Evolutionary conservation across 176 grass and related monocot species (phyloP).

Genomic region (Oryza meyeriana): DNA sequence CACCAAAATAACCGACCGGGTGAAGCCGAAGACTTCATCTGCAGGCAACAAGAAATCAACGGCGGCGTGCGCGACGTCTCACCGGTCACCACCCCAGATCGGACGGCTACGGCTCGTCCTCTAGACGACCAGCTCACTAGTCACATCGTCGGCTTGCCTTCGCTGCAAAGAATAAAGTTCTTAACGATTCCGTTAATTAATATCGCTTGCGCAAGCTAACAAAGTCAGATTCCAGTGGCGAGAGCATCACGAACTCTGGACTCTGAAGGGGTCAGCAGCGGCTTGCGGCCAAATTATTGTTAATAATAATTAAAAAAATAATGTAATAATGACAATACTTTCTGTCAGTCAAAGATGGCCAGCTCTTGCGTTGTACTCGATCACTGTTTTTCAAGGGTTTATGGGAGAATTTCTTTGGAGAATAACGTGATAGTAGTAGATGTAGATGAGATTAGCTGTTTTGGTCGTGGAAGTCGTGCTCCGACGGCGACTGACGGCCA

Average conservation of each 20-base stretch:
- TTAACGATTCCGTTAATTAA: neutral
- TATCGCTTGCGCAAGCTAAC: neutral
- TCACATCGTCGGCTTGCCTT: neutral
- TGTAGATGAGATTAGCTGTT: neutral
- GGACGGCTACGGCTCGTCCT: neutral
- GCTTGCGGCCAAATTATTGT: conserved; percentile 22
- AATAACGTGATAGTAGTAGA: neutral
- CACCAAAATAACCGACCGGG: no score
- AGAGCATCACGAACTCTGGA: neutral
- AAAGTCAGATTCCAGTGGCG: neutral
- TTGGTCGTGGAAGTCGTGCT: neutral
- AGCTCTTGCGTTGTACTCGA: neutral
- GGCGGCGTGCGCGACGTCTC: neutral
- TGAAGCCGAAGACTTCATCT: neutral
- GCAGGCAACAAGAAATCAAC: neutral
- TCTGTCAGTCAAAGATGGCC: conserved; percentile 8
- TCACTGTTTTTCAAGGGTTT: neutral
- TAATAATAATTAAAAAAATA: neutral
- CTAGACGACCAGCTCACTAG: neutral
- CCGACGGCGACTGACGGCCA: neutral
- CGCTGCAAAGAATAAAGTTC: neutral
- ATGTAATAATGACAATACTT: neutral
- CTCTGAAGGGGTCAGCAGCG: conserved; percentile 9
- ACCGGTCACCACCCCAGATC: neutral
- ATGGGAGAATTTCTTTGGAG: neutral